Conservation (phyloP, 176 grass and related monocot species). For the maize (Zea mays) region DNA sequence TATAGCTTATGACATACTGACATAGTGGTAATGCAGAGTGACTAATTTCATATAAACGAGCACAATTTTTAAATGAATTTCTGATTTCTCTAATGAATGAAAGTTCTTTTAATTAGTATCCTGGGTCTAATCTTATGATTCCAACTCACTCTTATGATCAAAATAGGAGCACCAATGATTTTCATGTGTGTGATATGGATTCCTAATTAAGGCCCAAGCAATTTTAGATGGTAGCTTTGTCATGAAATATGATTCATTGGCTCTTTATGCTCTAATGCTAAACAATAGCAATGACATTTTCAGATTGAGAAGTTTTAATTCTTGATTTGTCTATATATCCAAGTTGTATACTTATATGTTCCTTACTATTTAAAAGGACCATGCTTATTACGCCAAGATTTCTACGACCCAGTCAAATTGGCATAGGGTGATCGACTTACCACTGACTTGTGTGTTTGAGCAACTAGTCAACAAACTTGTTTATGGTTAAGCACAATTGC, state of each 20-base stretch:
- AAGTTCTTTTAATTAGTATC: not conserved
- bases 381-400: not conserved
- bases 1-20: slow-evolving; percentile 4
- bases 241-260: not conserved
- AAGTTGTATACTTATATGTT: not conserved
- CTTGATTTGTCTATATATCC: not conserved
- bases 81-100: not conserved
- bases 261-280: not conserved
- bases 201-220: not conserved
- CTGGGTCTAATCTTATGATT: not conserved
- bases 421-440: not conserved
- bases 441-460: not conserved
- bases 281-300: not conserved
- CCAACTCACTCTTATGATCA: not conserved
- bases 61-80: not conserved
- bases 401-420: not conserved
- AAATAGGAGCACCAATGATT: not conserved
- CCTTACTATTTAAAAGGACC: slow-evolving; percentile 1
- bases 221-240: not conserved
- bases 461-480: slow-evolving; percentile 3
- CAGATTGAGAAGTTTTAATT: not conserved
- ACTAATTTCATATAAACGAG: not conserved
- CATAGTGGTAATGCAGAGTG: not conserved
- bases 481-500: not conserved
- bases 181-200: not conserved